phyloP scores from a whole-genome alignment of 176 grass and related monocot species.

The barley (Hordeum vulgare) region DNA sequence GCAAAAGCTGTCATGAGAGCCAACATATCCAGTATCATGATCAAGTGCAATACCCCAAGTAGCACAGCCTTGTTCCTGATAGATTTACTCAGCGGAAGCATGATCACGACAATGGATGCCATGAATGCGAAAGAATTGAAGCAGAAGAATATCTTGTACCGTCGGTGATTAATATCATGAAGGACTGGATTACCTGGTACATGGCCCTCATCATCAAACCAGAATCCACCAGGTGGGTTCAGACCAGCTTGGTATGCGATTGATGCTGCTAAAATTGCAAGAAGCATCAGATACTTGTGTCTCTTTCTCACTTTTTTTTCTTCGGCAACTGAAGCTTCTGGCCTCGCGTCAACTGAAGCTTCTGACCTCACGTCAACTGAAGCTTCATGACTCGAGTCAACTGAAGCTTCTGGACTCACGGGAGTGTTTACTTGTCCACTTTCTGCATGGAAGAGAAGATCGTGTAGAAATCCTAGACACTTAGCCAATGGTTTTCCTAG shows the following conservation, averaged over 20 bases:
- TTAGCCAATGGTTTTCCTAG: not conserved
- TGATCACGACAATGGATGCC: slow-evolving; percentile 21
- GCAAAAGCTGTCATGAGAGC: slow-evolving; percentile 41
- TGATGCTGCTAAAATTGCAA: slow-evolving; percentile 40
- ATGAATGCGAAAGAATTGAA: slow-evolving; percentile 35
- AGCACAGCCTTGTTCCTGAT: not conserved
- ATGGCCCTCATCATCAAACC: slow-evolving; percentile 8
- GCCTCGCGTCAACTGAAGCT: too few species aligned
- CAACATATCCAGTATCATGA: slow-evolving; percentile 33
- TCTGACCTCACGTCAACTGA: too few species aligned
- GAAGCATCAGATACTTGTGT: slow-evolving; percentile 40
- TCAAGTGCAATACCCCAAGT: slow-evolving; percentile 9
- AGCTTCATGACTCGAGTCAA: not conserved
- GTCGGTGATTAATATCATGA: not conserved
- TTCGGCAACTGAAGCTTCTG: not conserved
- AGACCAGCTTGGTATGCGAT: slow-evolving; percentile 47
- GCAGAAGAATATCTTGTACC: slow-evolving; percentile 24
- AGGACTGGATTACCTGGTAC: slow-evolving; percentile 21
- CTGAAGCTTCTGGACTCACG: not conserved
- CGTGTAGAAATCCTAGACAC: not conserved
- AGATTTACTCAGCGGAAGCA: slow-evolving; percentile 17
- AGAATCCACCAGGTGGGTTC: slow-evolving; percentile 35
- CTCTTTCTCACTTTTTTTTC: slow-evolving; percentile 3
- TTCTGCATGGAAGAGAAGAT: too few species aligned
- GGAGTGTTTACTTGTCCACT: not conserved